Base-by-base conservation (phyloP, 2,329 filamentous ascomycete genomes). In the Aspergillus sp. region DNA sequence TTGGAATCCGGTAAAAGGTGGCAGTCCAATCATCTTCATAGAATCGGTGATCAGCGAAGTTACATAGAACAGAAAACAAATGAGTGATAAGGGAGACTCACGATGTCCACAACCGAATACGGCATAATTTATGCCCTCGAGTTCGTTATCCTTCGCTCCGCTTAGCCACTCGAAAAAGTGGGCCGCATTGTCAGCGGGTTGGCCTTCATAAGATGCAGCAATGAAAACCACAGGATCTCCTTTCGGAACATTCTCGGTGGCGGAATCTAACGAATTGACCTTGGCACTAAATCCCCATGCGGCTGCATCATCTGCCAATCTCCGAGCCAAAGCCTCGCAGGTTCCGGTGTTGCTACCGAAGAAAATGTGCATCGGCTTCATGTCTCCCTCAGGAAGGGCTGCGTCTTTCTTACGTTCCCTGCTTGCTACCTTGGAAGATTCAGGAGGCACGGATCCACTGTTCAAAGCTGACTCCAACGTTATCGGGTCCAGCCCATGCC, bases 341-440 rank as follows among this genome's bases (percentile, higher is more conserved):
- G 90, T 92, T 0, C 90, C 90, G 2, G 86, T 87, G 70, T 91
- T 91, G 17, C 87, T 90, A 2, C 90, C 90, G 69, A 90, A 92
- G 47, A 88, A 84, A 19, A 93, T 83, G n/a, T 84, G 84, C 64
- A 93, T 78, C 1, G 81, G 79, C 64, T 81, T 81, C 23, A 72
- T 3, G 58, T 62, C 47, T 55, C 57, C 3, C 51, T 50, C 15
- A 4, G 47, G n/a, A 32, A 30, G 13, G n/a, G 63, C 57, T 7
- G 57, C 50, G 1, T 52, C 58, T 45, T 66, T 67, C 57, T 72
- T 70, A 17, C 63, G 64, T 21, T 67, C 64, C n/a, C 64, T 62
- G 53, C 63, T 61, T 5, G 55, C 57, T 12, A 60, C 55, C 15
- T 48, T 60, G 4, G 63, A 32, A 10, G 19, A 50, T 21, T 63